Base-by-base conservation (phyloP, 1,139 yeast species). In the Kluyveromyces sp. region DNA sequence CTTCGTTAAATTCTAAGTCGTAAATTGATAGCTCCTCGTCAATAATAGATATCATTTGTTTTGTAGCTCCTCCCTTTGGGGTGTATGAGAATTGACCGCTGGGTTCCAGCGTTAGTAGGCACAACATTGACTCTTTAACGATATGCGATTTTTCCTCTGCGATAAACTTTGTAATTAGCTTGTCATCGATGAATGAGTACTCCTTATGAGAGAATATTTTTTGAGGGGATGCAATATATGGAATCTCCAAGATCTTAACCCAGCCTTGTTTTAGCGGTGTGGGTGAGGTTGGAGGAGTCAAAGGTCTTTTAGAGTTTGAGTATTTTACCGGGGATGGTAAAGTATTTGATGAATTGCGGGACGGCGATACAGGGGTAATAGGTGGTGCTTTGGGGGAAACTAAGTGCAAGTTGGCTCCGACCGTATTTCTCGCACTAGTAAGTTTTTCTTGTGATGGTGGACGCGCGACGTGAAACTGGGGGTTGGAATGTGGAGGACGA, bases 1-100 rank as follows among this genome's bases (percentile, higher is more conserved):
- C 66, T 41, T 77, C 83, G 52, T 77, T 75, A 61, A 83, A 83
- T 58, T 83, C 92, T 62, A 81, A 83, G 63, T 83, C 90, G 60
- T 83, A 83, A 81, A 83, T 79, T 63, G 85, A 84, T 50, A 83
- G 79, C 54, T 79, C 80, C 60, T 55, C 79, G 74, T 68, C 81
- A 50, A 74, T 54, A n/a, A 63, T 52, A 42, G 59, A 57, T 6
- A 61, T 58, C 48, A 63, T 54, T 7, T 35, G 42, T 10, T 45
- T 42, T 37, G 45, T 31, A 30, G 47, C 29, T 37, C 45, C 36
- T 37, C 43, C 33, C 42, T 45, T 41, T 79, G 65, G 58, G 74
- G 45, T 80, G 53, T 68, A 45, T 63, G 63, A 46, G 61, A 66
- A 39, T 63, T 55, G 70, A 49, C 45, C 79, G 71, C 57, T 57